Evolutionary conservation across 1,139 yeast genomes (phyloP).

Genomic region (Magnusiomyces suaveolens): DNA sequence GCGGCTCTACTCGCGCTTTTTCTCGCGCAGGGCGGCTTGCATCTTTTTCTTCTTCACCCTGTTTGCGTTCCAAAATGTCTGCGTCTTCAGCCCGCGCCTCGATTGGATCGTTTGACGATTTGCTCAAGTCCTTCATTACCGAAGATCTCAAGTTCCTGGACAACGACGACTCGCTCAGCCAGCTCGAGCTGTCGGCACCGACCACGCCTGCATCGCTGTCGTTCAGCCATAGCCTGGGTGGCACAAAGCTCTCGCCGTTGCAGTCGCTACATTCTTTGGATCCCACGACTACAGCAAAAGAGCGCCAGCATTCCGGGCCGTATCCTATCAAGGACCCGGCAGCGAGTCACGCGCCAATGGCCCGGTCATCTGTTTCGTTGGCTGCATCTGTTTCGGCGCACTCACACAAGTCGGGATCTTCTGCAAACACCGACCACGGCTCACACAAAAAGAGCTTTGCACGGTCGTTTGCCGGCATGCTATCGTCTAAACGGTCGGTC

Average conservation of each 20-base stretch:
- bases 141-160: constrained; percentile 1
- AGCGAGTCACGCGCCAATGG: too few relatives aligned
- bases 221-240: neutral
- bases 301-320: too few relatives aligned
- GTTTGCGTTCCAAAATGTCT: neutral
- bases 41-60: neutral
- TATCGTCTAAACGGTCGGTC: neutral
- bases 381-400: neutral
- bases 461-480: neutral
- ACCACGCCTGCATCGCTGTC: neutral
- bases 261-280: too few relatives aligned
- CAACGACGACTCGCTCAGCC: neutral
- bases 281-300: too few relatives aligned
- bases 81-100: neutral
- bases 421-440: neutral
- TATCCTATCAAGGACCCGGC: too few relatives aligned
- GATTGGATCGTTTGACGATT: neutral
- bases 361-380: neutral
- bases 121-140: constrained; percentile 1
- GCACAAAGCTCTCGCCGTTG: too few relatives aligned
- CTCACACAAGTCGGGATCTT: neutral
- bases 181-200: neutral
- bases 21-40: neutral
- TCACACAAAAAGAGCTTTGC: neutral
- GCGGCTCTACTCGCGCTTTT: neutral